phyloP scores from a whole-genome alignment of 2,329 filamentous ascomycete species.

The Exophiala sp. region DNA sequence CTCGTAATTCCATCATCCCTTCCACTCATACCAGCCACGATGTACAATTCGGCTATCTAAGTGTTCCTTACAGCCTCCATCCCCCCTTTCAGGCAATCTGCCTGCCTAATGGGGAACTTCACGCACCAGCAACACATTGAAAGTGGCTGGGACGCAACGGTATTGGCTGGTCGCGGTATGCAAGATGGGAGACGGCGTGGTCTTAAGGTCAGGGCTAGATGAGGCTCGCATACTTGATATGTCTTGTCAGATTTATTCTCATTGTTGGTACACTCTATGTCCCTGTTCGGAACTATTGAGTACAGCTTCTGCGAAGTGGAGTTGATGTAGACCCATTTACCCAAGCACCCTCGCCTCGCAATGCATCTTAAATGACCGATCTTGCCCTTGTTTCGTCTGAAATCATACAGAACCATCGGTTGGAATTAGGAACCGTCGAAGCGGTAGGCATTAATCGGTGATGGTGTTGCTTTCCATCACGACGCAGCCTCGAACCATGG shows the following conservation, averaged over 20 bases:
- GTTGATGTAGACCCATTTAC: conserved; percentile 8
- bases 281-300: not conserved
- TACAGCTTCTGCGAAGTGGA: conserved; percentile 18
- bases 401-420: too few relatives aligned
- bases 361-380: not conserved
- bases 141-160: conserved; percentile 23
- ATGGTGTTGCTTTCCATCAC: too few relatives aligned
- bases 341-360: conserved; percentile 14
- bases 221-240: conserved; percentile 1
- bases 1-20: conserved; percentile 12
- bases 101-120: conserved; percentile 22
- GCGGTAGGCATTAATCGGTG: too few relatives aligned
- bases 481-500: too few relatives aligned
- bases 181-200: conserved; percentile 24
- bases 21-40: conserved; percentile 19
- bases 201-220: conserved; percentile 14
- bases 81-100: conserved; percentile 6
- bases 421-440: too few relatives aligned
- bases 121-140: conserved; percentile 14
- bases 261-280: conserved; percentile 6
- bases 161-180: conserved; percentile 21
- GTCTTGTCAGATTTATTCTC: not conserved
- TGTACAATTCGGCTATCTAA: conserved; percentile 15
- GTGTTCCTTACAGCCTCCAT: conserved; percentile 13
- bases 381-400: not conserved